Conservation (phyloP, 2,329 filamentous ascomycete species). For the Torrubiellomyces zombiae region DNA sequence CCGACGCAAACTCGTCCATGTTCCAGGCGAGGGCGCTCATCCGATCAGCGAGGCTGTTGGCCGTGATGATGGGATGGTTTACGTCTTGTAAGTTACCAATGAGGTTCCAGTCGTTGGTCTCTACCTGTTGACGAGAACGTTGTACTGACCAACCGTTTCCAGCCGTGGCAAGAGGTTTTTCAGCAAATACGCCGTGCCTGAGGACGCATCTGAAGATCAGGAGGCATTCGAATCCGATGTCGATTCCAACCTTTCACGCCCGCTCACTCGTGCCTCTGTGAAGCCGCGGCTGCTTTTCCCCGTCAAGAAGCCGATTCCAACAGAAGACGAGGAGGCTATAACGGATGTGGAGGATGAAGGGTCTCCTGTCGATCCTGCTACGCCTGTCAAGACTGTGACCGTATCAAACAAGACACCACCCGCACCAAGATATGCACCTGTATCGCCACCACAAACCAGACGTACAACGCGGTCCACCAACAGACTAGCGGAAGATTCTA, state of each 20-base stretch:
- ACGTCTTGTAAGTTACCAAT: slow-evolving; percentile 50
- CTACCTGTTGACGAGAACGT: too few species aligned
- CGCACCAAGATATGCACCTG: slow-evolving; percentile 37
- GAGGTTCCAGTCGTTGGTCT: too few species aligned
- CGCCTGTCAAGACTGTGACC: slow-evolving; percentile 14
- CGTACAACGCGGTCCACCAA: slow-evolving; percentile 40
- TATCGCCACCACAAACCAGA: slow-evolving; percentile 45
- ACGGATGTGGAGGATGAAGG: slow-evolving; percentile 44
- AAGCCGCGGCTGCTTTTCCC: slow-evolving; percentile 60
- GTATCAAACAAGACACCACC: slow-evolving; percentile 28
- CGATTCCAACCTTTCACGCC: slow-evolving; percentile 19
- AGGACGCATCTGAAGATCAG: slow-evolving; percentile 15
- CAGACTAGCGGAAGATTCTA: slow-evolving; percentile 26
- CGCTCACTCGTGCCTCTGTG: slow-evolving; percentile 49
- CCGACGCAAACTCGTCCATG: slow-evolving; percentile 36
- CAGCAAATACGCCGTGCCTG: slow-evolving; percentile 45
- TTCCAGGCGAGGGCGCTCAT: slow-evolving; percentile 40
- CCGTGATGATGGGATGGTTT: slow-evolving; percentile 58
- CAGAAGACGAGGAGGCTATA: slow-evolving; percentile 41
- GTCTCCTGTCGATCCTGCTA: too few species aligned
- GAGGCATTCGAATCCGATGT: slow-evolving; percentile 18
- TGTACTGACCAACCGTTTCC: slow-evolving; percentile 2
- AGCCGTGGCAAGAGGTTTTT: slow-evolving; percentile 71
- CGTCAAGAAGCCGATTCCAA: slow-evolving; percentile 24
- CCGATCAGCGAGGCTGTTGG: slow-evolving; percentile 45